Percentiles rank a stretch among this genome's conserved stretches.
Conservation (phyloP, 768 basidiomycete genomes). For the Pseudohyphozyma bogoriensis region DNA sequence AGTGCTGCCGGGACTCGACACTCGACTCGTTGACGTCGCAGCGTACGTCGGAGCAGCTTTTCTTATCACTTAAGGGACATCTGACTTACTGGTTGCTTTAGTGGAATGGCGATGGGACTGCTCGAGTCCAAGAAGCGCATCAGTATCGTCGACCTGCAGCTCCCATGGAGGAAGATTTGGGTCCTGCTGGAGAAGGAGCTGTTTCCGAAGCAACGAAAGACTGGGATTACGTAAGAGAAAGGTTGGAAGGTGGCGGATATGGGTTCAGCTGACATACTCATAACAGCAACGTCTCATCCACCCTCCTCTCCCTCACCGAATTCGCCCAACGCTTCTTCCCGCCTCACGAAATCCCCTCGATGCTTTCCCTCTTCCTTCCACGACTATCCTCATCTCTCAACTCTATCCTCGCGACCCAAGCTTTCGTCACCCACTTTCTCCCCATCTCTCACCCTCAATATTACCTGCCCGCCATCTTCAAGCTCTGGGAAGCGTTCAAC, state of each 20-base stretch:
- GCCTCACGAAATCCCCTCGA: constrained; percentile 71
- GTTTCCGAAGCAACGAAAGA: constrained; percentile 50
- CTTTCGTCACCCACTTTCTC: constrained; percentile 74
- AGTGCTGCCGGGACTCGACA: constrained; percentile 56
- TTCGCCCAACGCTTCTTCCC: constrained; percentile 71
- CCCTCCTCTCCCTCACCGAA: constrained; percentile 40
- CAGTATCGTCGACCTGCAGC: constrained; percentile 63
- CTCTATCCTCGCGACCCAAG: constrained; percentile 64
- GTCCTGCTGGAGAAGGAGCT: constrained; percentile 60
- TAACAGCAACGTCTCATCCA: constrained; percentile 37
- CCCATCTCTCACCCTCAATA: constrained; percentile 74
- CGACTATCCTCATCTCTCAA: constrained; percentile 60
- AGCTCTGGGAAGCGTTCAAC: constrained; percentile 78
- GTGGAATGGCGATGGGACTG: constrained; percentile 44
- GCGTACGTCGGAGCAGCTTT: too few species aligned
- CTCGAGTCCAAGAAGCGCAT: constrained; percentile 56
- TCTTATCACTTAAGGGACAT: too few species aligned
- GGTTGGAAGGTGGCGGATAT: neutral
- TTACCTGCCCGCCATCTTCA: constrained; percentile 65
- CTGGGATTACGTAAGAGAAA: constrained; percentile 40
- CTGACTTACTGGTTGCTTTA: too few species aligned
- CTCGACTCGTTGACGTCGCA: constrained; percentile 56
- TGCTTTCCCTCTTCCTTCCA: constrained; percentile 79
- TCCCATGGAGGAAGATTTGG: constrained; percentile 73
- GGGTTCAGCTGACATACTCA: neutral